Conservation (phyloP, 345 rosid species). For the Eucalyptus erythrocorys region DNA sequence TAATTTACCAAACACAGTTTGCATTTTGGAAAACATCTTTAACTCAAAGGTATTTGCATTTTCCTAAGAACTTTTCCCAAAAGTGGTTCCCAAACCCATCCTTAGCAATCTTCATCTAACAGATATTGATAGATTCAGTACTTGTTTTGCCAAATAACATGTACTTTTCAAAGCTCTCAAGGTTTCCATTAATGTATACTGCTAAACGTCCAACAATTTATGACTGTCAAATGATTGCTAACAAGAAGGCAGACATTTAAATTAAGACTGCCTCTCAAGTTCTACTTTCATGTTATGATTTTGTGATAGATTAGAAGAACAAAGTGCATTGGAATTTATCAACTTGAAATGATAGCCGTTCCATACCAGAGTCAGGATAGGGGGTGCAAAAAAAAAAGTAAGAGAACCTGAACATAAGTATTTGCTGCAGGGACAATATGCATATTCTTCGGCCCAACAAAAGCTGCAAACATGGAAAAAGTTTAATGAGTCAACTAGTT, state of each 20-base stretch:
- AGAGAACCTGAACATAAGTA: slow-evolving; percentile 70
- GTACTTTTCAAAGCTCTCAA: background rate
- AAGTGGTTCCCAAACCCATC: too few species aligned
- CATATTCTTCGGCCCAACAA: slow-evolving; percentile 58
- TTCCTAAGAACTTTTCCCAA: too few species aligned
- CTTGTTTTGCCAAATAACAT: background rate
- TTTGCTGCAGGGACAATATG: slow-evolving; percentile 78
- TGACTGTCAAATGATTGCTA: background rate
- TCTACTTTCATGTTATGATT: background rate
- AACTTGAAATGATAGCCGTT: background rate
- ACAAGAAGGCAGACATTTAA: background rate
- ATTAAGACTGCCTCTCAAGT: background rate
- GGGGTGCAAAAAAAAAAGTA: background rate
- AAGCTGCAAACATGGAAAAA: slow-evolving; percentile 37
- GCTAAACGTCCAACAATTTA: background rate
- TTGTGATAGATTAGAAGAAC: background rate
- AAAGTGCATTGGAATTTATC: background rate
- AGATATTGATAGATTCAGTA: background rate
- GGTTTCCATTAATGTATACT: background rate
- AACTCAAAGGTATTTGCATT: too few species aligned
- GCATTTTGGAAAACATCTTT: too few species aligned
- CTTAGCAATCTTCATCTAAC: background rate
- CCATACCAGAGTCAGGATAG: background rate
- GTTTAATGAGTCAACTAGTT: background rate
- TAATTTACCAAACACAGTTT: too few species aligned